Conservation (phyloP, 179 eudicot species). For the Sideroxylon spinosum region DNA sequence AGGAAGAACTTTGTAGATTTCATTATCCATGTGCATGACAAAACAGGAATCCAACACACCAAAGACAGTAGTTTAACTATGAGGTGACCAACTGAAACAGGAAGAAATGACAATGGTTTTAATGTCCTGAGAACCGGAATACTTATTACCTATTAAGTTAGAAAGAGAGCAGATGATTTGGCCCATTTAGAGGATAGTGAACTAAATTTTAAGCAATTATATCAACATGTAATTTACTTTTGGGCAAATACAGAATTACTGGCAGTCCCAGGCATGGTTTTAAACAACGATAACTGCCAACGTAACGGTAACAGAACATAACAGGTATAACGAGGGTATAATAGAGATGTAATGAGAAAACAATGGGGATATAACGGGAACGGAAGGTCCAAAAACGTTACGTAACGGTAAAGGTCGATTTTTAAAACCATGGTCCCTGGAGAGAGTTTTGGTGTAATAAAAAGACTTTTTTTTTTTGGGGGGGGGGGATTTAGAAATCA, state of each 20-base stretch:
- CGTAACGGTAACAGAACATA: no score
- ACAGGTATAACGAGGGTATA: no score
- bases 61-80: neutral
- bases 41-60: neutral
- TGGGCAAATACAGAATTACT: neutral
- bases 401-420: no score
- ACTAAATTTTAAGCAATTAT: neutral
- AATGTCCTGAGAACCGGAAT: neutral
- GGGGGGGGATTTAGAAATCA: neutral
- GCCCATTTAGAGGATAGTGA: neutral
- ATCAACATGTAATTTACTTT: neutral
- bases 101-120: neutral
- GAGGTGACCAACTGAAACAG: neutral
- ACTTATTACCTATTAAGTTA: no score
- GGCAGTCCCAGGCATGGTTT: neutral
- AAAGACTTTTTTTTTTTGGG: neutral
- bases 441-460: neutral
- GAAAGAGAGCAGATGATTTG: neutral
- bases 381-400: no score
- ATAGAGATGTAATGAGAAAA: no score
- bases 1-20: neutral
- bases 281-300: no score
- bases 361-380: no score
- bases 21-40: slow-evolving; percentile 1
- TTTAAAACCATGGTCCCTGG: no score